Evolutionary conservation across 108 stramenopile genomes (phyloP).

Genomic region (Cyclotella distinguenda): DNA sequence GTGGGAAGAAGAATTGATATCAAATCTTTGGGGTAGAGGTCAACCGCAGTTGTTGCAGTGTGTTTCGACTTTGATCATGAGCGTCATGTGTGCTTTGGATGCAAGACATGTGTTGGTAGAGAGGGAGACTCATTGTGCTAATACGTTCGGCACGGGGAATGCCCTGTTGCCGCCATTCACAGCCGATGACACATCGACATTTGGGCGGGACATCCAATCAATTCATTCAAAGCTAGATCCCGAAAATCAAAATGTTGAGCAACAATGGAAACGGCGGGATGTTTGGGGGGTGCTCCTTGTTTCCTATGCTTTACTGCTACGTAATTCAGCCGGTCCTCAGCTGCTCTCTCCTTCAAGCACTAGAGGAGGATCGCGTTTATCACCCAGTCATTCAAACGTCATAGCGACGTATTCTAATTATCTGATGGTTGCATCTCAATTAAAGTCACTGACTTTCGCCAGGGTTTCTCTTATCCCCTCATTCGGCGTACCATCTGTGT

Average conservation of each 20-base stretch:
- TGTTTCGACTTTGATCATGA: constrained; percentile 51
- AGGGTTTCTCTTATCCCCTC: constrained; percentile 63
- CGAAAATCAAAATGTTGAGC: constrained; percentile 29
- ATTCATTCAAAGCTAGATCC: constrained; percentile 58
- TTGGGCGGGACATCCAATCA: constrained; percentile 21
- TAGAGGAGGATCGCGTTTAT: constrained; percentile 19
- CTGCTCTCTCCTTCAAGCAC: constrained; percentile 49
- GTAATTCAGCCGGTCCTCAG: constrained; percentile 28
- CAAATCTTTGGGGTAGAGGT: constrained; percentile 49
- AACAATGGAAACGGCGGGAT: constrained; percentile 66
- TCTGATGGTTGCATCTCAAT: constrained; percentile 50
- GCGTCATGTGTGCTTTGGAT: constrained; percentile 68
- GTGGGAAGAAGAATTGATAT: constrained; percentile 72
- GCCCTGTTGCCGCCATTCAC: constrained; percentile 53
- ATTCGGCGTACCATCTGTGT: constrained; percentile 32
- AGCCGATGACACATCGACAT: constrained; percentile 4
- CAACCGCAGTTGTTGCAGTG: constrained; percentile 64
- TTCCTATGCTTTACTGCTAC: constrained; percentile 65
- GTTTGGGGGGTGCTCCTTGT: constrained; percentile 68
- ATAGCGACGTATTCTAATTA: constrained; percentile 49
- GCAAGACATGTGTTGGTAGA: constrained; percentile 55
- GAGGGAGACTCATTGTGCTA: constrained; percentile 56
- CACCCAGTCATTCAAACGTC: constrained; percentile 33
- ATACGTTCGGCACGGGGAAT: constrained; percentile 69
- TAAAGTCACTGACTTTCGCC: constrained; percentile 75